Evolutionary conservation across 345 rosid genomes (phyloP), one percentile per base, ranked within the genome.

Genomic region (Cardiospermum halicacabum): DNA sequence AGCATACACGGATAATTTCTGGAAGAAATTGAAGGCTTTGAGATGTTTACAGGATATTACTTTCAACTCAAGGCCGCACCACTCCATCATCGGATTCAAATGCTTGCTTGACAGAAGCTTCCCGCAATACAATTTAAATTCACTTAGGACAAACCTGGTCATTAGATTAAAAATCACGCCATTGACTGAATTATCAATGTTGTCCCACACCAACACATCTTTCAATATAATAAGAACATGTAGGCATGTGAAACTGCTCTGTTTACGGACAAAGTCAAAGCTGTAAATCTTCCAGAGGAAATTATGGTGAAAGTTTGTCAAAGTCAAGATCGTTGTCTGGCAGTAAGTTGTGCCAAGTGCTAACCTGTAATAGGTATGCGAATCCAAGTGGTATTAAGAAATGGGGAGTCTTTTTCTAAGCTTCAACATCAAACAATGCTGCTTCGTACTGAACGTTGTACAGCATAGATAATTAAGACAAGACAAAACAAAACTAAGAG

Each of bases 11-110:
- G 78, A 78, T 4, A 69, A 82, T 74, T 83, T 83, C 42, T 68
- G 76, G 51, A 77, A 80, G 60, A 80, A 69, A 36, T 80, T 80
- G 78, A 80, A 80, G 65, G 83, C 69, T 56, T 65, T 78, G 60
- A 83, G 80, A 62, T 70, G 66, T 16, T 39, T 48, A 63, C 88
- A 80, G 1, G 85, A 83, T 27, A 68, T 60, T 19, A 72, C 51
- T 45, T 66, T 68, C 65, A 80, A 67, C 28, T 83, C 77, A 0
- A 83, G 77, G 45, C 65, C 48, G 24, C 51, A 13, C 69, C 69
- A 51, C 36, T 62, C 86, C 81, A 70, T 74, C 4, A 24, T 22
- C n/a, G n/a, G n/a, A 2, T 50, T 40, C 28, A 2, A n/a, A 28
- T 24, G 48, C 51, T 25, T 11, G 21, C 25, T 3, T 47, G 27